These are phyloP conservation scores for Canavalia ensiformis DNA, from an alignment of 306 rosid species.

Conservation along the genomic window DNA sequence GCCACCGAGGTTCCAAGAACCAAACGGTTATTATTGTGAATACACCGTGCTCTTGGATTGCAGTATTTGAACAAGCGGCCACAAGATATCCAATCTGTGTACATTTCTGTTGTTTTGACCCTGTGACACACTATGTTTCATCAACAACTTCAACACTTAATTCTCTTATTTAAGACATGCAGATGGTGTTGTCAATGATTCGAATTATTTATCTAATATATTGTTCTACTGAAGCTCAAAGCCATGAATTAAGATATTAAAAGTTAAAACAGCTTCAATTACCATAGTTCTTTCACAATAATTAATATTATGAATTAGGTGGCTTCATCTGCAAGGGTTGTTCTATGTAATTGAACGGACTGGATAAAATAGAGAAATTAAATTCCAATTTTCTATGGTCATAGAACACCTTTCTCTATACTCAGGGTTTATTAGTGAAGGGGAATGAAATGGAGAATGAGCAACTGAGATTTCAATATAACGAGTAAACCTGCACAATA, in stretches of 20 bases:
- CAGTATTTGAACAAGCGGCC: constrained; percentile 93
- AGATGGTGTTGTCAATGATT: background rate
- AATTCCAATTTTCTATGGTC: background rate
- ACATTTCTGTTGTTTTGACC: constrained; percentile 81
- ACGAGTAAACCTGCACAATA: background rate
- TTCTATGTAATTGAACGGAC: background rate
- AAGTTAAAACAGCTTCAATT: background rate
- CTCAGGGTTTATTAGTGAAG: background rate
- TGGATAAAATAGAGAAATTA: background rate
- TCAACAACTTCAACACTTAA: background rate
- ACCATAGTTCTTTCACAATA: background rate
- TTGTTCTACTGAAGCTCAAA: background rate
- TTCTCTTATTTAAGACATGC: background rate
- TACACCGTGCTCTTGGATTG: constrained; percentile 69
- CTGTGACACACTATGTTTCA: constrained; percentile 55
- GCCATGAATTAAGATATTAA: constrained; percentile 3
- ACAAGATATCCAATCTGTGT: constrained; percentile 91
- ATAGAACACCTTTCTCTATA: background rate
- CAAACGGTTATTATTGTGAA: constrained; percentile 48
- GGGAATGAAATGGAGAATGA: background rate
- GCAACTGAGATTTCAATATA: background rate
- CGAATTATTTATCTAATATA: background rate
- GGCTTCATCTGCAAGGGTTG: background rate
- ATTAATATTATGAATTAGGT: background rate
- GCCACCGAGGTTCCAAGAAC: constrained; percentile 39